These are phyloP conservation scores for Trichaptum fuscoviolaceum DNA, from an alignment of 768 basidiomycete species.

Conservation along the genomic window DNA sequence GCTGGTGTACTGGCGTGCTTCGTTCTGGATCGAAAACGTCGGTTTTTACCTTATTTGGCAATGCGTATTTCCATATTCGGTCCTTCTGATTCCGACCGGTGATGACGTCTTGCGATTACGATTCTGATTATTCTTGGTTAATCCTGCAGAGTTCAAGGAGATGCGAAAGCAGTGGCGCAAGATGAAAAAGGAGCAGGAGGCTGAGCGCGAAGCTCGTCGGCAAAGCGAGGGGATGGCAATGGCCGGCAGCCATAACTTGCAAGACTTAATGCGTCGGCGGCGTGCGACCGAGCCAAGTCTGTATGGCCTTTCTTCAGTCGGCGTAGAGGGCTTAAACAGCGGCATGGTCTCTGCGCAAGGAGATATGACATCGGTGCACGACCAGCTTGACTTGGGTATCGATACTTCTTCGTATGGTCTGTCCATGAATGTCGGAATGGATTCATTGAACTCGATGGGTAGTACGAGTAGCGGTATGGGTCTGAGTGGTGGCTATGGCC, in stretches of 20 bases:
- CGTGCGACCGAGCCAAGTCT: slow-evolving; percentile 10
- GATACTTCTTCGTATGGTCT: not conserved
- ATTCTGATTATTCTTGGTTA: slow-evolving; percentile 5
- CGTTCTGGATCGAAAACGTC: not conserved
- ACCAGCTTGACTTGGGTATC: not conserved
- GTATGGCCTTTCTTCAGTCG: not conserved
- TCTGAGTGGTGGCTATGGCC: not conserved
- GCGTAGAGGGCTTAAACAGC: not conserved
- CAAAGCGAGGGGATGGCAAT: not conserved
- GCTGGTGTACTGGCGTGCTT: not conserved
- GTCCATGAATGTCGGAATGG: not conserved
- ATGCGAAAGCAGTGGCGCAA: slow-evolving; percentile 95
- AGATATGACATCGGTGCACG: not conserved
- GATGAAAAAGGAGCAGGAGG: slow-evolving; percentile 71
- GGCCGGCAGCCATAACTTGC: not conserved
- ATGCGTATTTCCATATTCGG: not conserved
- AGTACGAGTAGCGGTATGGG: not conserved
- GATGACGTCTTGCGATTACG: slow-evolving; percentile 13
- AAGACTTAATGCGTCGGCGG: slow-evolving; percentile 6
- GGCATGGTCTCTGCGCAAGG: not conserved
- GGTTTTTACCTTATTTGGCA: not conserved
- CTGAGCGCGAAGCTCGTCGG: slow-evolving; percentile 14
- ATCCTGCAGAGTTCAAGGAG: slow-evolving; percentile 87
- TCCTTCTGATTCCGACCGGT: slow-evolving; percentile 10
- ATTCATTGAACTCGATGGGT: not conserved